Evolutionary conservation across 208 protist genomes (phyloP).

Genomic region (Phytomonas sp.): DNA sequence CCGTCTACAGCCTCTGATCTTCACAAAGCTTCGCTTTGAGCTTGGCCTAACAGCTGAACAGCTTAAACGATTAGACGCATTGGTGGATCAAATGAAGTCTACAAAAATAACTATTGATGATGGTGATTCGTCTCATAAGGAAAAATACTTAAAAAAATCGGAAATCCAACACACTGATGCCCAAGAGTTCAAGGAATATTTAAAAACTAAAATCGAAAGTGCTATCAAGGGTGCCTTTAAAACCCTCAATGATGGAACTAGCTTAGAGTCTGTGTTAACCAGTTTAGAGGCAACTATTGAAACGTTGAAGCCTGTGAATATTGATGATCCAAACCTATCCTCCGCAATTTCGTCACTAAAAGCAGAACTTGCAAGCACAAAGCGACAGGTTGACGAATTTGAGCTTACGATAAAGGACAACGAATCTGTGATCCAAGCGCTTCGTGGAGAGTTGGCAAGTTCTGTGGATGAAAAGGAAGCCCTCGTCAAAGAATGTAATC

Average conservation of each 20-base stretch:
- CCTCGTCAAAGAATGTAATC: constrained; percentile 60
- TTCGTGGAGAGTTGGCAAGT: constrained; percentile 56
- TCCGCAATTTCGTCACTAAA: not conserved
- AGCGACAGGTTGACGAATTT: constrained; percentile 50
- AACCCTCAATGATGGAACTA: constrained; percentile 17
- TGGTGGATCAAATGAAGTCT: constrained; percentile 81
- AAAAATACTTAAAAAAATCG: constrained; percentile 69
- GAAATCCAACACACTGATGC: constrained; percentile 53
- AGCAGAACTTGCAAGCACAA: constrained; percentile 18
- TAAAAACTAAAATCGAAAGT: constrained; percentile 63
- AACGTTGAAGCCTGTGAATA: not conserved
- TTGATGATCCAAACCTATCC: not conserved
- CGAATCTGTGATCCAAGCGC: constrained; percentile 23
- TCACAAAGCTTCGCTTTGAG: constrained; percentile 80
- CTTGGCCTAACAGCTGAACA: constrained; percentile 78
- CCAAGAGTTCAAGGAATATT: constrained; percentile 69
- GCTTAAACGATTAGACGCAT: constrained; percentile 65
- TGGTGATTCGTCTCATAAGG: constrained; percentile 55
- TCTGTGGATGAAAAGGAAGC: constrained; percentile 44
- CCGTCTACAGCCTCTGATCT: constrained; percentile 78
- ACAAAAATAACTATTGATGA: constrained; percentile 55
- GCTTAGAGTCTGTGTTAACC: not conserved
- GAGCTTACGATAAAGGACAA: constrained; percentile 55
- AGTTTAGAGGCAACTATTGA: not conserved
- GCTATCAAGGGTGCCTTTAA: constrained; percentile 46